Evolutionary conservation across 2,329 filamentous ascomycete species (phyloP).

Genomic region (Thielaviopsis populi): DNA sequence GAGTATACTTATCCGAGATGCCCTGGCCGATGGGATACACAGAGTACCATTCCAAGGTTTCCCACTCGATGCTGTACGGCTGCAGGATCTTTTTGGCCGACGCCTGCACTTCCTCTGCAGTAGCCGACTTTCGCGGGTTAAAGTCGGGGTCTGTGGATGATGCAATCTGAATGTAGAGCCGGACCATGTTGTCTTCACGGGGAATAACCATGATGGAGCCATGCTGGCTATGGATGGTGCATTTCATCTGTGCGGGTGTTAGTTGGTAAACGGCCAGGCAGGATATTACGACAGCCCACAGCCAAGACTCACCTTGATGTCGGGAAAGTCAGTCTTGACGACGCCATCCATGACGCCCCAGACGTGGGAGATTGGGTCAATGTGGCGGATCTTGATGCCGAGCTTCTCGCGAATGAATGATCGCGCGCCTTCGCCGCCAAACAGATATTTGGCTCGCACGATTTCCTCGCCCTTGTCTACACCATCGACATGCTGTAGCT

Average conservation of each 20-base stretch:
- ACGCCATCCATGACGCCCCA: conserved; percentile 68
- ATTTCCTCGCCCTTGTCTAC: conserved; percentile 41
- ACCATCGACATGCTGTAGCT: conserved; percentile 62
- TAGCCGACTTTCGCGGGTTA: conserved; percentile 47
- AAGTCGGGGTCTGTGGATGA: conserved; percentile 47
- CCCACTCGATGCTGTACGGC: conserved; percentile 54
- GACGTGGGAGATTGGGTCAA: conserved; percentile 54
- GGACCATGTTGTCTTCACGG: conserved; percentile 46
- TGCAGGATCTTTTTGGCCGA: conserved; percentile 50
- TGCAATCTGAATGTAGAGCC: conserved; percentile 53
- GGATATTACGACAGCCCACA: neutral
- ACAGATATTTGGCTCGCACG: conserved; percentile 52
- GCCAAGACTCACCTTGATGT: conserved; percentile 45
- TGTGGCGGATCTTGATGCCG: conserved; percentile 54
- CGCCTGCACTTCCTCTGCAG: conserved; percentile 46
- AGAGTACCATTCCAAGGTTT: conserved; percentile 57
- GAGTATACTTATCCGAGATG: conserved; percentile 51
- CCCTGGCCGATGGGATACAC: conserved; percentile 66
- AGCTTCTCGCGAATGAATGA: conserved; percentile 50
- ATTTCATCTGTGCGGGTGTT: conserved; percentile 42
- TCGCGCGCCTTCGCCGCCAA: conserved; percentile 55
- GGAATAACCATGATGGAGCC: conserved; percentile 72
- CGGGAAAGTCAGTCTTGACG: conserved; percentile 57
- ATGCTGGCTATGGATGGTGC: conserved; percentile 57
- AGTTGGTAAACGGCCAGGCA: conserved; percentile 25